Conservation (phyloP, 148 eudicot genomes). For the Nepenthes mirabilis region DNA sequence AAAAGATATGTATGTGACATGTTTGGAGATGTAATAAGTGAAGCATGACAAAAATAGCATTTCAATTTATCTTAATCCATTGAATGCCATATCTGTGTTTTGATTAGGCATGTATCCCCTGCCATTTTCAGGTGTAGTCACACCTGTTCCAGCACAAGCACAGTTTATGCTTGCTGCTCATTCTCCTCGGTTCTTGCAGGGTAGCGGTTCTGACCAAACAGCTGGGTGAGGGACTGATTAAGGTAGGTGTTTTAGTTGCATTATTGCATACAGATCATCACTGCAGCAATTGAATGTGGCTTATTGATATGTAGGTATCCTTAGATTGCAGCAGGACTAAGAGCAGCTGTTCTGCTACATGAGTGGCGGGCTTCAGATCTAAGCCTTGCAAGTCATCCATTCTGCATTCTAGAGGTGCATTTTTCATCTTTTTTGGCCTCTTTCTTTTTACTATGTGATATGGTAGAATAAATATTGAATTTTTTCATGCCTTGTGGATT, state of each 20-base stretch:
- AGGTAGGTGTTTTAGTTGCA: constrained; percentile 27
- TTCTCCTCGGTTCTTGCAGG: constrained; percentile 72
- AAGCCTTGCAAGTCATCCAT: constrained; percentile 73
- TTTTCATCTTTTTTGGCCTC: background rate
- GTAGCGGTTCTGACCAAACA: constrained; percentile 76
- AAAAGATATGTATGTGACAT: no score
- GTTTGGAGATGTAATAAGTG: no score
- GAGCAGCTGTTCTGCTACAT: constrained; percentile 90
- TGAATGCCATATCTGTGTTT: background rate
- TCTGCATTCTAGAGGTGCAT: constrained; percentile 83
- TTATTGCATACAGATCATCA: constrained; percentile 2
- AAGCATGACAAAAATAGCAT: no score
- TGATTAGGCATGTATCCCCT: background rate
- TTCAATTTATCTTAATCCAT: background rate
- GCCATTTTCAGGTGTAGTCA: constrained; percentile 42
- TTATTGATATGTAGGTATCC: constrained; percentile 35
- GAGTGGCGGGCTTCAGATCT: constrained; percentile 90
- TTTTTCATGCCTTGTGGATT: no score
- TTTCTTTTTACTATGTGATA: no score
- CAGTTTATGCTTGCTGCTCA: constrained; percentile 69
- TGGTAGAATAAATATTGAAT: no score
- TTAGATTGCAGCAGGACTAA: constrained; percentile 98
- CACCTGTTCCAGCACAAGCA: constrained; percentile 62
- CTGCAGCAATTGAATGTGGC: constrained; percentile 7
- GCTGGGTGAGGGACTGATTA: constrained; percentile 72